phyloP scores from a whole-genome alignment of 2,329 filamentous ascomycete species.

The Penicillium sp. region DNA sequence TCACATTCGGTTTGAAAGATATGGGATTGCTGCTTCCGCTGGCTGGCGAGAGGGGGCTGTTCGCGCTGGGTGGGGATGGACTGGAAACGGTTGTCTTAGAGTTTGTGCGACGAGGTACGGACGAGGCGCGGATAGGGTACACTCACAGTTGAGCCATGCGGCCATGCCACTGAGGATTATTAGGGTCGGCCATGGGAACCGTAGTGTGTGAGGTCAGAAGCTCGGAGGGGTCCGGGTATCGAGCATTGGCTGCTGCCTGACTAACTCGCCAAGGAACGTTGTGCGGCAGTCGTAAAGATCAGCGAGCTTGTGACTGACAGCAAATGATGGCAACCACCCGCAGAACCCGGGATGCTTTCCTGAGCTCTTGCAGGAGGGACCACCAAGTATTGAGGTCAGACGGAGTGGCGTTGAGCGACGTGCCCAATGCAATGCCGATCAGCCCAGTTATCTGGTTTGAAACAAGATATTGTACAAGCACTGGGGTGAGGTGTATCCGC shows the following conservation, averaged over 20 bases:
- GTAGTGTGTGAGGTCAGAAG: slow-evolving; percentile 3
- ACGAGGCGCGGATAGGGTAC: neutral
- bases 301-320: neutral
- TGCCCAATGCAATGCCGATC: slow-evolving; percentile 17
- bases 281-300: neutral
- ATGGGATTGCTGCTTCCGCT: slow-evolving; percentile 40
- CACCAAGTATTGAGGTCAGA: slow-evolving; percentile 7
- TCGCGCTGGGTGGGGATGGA: slow-evolving; percentile 18
- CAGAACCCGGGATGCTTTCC: neutral
- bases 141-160: slow-evolving; percentile 26
- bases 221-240: slow-evolving; percentile 4
- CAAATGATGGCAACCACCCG: neutral
- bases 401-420: slow-evolving; percentile 18
- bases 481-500: slow-evolving; percentile 17
- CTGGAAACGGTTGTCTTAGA: slow-evolving; percentile 12
- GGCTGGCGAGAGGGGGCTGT: slow-evolving; percentile 28
- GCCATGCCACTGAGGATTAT: slow-evolving; percentile 22
- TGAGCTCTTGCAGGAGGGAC: neutral
- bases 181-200: slow-evolving; percentile 26
- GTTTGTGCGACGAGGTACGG: slow-evolving; percentile 4
- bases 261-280: neutral
- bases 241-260: slow-evolving; percentile 17
- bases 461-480: slow-evolving; percentile 15
- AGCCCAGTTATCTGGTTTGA: slow-evolving; percentile 9
- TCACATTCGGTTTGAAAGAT: slow-evolving; percentile 78